These are phyloP conservation scores for Laguncularia racemosa DNA, from an alignment of 345 rosid genomes.

Conservation along the genomic window DNA sequence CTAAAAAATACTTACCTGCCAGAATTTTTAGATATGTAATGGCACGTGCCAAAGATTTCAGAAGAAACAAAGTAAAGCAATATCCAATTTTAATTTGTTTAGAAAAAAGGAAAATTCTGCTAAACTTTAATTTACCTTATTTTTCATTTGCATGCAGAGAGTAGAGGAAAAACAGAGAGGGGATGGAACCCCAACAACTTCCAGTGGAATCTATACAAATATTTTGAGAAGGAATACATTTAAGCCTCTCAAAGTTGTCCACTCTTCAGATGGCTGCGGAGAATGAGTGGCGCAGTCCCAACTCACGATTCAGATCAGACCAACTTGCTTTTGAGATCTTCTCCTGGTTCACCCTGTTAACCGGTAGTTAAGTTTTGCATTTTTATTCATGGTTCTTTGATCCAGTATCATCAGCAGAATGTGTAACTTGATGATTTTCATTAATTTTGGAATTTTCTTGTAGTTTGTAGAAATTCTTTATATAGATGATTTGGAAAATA, in stretches of 20 bases:
- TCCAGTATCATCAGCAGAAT: too few species aligned
- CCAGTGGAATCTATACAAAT: conserved; percentile 17
- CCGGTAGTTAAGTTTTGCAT: conserved; percentile 23
- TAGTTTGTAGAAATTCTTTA: conserved; percentile 51
- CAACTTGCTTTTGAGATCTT: conserved; percentile 34
- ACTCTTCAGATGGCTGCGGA: conserved; percentile 84
- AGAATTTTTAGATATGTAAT: too few species aligned
- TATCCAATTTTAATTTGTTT: too few species aligned
- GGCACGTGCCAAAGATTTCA: too few species aligned
- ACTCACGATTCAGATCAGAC: conserved; percentile 43
- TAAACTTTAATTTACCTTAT: too few species aligned
- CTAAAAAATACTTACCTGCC: too few species aligned
- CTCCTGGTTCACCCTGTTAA: conserved; percentile 47
- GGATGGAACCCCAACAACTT: conserved; percentile 16
- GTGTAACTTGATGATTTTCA: background rate
- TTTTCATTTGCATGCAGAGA: background rate
- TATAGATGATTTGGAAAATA: conserved; percentile 57
- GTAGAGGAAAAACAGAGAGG: too few species aligned
- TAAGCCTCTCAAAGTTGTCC: conserved; percentile 66
- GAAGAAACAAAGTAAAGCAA: too few species aligned
- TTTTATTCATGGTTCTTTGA: background rate
- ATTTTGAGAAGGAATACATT: conserved; percentile 50
- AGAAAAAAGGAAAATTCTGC: too few species aligned
- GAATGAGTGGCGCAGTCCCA: conserved; percentile 82
- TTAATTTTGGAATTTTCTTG: background rate